Base-by-base conservation (phyloP, 441 rosid genomes). In the Syzygium malaccense region DNA sequence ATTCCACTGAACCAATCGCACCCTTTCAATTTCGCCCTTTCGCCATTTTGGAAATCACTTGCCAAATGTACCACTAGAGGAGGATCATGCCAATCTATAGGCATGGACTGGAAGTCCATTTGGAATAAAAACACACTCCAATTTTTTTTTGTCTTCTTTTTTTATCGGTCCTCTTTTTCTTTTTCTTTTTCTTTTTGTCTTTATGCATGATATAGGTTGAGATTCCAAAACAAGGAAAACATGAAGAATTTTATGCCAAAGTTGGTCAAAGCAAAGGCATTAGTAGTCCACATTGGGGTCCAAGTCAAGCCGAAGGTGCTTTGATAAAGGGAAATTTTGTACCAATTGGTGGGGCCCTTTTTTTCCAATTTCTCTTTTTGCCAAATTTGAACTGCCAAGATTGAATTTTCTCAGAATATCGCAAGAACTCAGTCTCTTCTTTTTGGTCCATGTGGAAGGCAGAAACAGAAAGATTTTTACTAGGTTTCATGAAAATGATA, bases 1-100 rank as follows among this genome's bases (percentile, higher is more conserved):
- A 0, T 23, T 6, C 26, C n/a, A 6, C 51, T 3, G 0, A 37
- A 75, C 13, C 9, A 0, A 5, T 17, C 2, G 0, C 0, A 68
- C 28, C 6, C 83, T 41, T 75, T 23, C 5, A 1, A 75, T 75
- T 37, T 37, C 9, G 20, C 41, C 25, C 3, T 7, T 17, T 30
- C 30, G 2, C 14, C 83, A n/a, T 75, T 75, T 75, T 12, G 83
- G 17, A 75, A 37, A 6, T 71, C 28, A 3, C 83, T 9, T 37
- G 49, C 28, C 83, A 37, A 37, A 71, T 37, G 49, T 15, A 6
- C 49, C n/a, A 20, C 80, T 37, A 11, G 80, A 37, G 49, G 30
- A 71, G 83, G 83, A 45, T 71, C 83, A 12, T 20, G 80, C 51
- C 80, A 37, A 33, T 8, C 48, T 33, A 10, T 19, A 68, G 20